Evolutionary conservation across 1,284 basidiomycete species (phyloP), one percentile per base, ranked within the genome.

Genomic region (Microbotryum scabiosae): DNA sequence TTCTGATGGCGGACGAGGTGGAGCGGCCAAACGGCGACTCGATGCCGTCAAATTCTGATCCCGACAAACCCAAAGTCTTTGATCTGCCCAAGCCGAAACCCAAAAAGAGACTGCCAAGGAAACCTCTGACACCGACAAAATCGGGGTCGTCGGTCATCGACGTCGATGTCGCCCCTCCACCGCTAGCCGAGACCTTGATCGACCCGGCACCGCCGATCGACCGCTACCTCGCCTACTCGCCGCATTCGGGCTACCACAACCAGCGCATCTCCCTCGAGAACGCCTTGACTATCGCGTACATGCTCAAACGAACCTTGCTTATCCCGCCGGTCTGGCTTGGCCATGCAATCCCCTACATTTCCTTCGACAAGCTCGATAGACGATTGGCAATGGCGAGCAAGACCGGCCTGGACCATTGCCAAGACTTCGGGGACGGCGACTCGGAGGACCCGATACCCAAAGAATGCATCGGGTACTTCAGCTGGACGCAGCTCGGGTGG

Each of bases 231-330:
- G 64, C 69, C 18, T 70, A 70, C 54, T 57, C 62, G 12, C 65
- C 69, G 3, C 69, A 70, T 41, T 67, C 68, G 44, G 86, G 87
- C 3, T 85, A 87, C 66, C 86, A 89, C 74, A 90, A 89, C 73
- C 87, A 90, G 75, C 83, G 87, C 44, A 87, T 90, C 63, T 84
- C 85, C 28, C 79, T 90, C 62, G 85, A 89, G 73, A 90, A 90
- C 68, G 86, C 86, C 14, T 79, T 89, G 36, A 78, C 84, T 16
- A 79, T 89, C 56, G 79, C 87, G 9, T 77, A 76, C 64, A 72
- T 86, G 32, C 79, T 88, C 57, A 85, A 86, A 73, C 84, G 86
- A 59, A 89, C 85, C 12, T 77, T 89, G 44, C 79, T 89, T 62
- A 75, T 88, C 36, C 86, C 88, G 23, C 84, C 85, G 14, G 78